A percentile compares a stretch with the other conserved stretches of the same genome.
Evolutionary conservation across 106 monocot species (phyloP).

Genomic region (Cymbidium sinense): DNA sequence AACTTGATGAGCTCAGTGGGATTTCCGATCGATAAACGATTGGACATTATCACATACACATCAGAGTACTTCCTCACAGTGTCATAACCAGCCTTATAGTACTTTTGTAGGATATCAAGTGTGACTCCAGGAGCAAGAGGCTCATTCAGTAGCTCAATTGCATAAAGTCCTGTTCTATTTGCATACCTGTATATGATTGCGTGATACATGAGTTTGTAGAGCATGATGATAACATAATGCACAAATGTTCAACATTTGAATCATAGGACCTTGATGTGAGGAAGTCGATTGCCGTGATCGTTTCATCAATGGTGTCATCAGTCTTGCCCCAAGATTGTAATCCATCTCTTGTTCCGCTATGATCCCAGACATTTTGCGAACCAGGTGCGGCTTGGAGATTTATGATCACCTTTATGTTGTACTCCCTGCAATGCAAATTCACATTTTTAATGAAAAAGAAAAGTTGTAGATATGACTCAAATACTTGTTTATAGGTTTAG

Average conservation of each 20-base stretch:
- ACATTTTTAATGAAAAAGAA: background rate
- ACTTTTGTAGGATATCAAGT: conserved; percentile 17
- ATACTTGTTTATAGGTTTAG: background rate
- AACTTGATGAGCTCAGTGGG: conserved; percentile 31
- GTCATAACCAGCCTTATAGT: conserved; percentile 39
- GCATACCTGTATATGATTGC: conserved; percentile 29
- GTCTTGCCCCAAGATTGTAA: conserved; percentile 48
- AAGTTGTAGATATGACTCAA: background rate
- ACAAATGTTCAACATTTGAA: too few relatives aligned
- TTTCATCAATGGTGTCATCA: conserved; percentile 35
- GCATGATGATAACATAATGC: too few relatives aligned
- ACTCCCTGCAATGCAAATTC: conserved; percentile 16
- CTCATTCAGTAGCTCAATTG: conserved; percentile 46
- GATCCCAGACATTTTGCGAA: conserved; percentile 45
- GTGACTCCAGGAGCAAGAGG: conserved; percentile 28
- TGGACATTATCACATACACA: conserved; percentile 52
- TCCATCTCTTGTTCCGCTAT: conserved; percentile 71
- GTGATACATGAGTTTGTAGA: too few relatives aligned
- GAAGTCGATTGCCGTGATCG: conserved; percentile 61
- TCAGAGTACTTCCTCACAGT: conserved; percentile 26
- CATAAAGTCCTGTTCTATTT: conserved; percentile 16
- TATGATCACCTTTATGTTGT: conserved; percentile 35
- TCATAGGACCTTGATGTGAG: conserved; percentile 24
- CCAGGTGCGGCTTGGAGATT: conserved; percentile 53
- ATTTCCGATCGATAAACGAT: conserved; percentile 8